Base-by-base conservation (phyloP, 345 rosid species). In the Noccaea caerulescens region DNA sequence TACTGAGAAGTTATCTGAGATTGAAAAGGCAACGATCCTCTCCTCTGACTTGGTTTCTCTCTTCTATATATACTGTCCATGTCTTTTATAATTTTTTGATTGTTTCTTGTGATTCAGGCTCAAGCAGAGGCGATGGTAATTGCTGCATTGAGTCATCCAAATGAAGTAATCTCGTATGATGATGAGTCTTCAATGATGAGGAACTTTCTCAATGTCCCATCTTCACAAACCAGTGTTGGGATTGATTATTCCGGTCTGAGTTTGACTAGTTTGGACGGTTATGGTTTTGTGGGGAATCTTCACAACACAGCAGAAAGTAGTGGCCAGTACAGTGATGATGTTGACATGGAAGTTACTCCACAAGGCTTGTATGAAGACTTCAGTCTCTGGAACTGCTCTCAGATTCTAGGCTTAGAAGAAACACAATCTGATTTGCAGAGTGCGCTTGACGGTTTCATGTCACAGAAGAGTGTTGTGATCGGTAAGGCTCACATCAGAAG, bases 341-440 rank as follows among this genome's bases (percentile, higher is more conserved):
- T 53, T 41, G 75, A 68, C 58, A 69, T 68, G 74, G 79, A 62
- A 38, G 69, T 56, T 12, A 56, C 52, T 54, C 70, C 75, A 37
- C 72, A 77, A 58, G 84, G 83, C 42, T 86, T 93, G 80, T 88
- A 86, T 14, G 93, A 88, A 42, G 95, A 88, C 51, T 88, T 81
- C 63, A 92, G 77, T 74, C 86, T 87, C 61, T 83, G 73, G 69
- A 87, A 87, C 13, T 88, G 73, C 72, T 77, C 69, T 60, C 79
- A 78, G 46, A 64, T 75, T 38, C 75, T 82, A 64, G 95, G 82
- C 71, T 72, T 82, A 37, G 79, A 76, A 8, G 96, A 83, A 72
- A 45, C 91, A 38, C 82, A 69, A 38, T 82, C 88, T 1, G 94
- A 87, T 64, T 81, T 87, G 51, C 95, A 84, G 58, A 82, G 82